phyloP scores from a whole-genome alignment of 768 basidiomycete species.

The Polyporus arcularius region DNA sequence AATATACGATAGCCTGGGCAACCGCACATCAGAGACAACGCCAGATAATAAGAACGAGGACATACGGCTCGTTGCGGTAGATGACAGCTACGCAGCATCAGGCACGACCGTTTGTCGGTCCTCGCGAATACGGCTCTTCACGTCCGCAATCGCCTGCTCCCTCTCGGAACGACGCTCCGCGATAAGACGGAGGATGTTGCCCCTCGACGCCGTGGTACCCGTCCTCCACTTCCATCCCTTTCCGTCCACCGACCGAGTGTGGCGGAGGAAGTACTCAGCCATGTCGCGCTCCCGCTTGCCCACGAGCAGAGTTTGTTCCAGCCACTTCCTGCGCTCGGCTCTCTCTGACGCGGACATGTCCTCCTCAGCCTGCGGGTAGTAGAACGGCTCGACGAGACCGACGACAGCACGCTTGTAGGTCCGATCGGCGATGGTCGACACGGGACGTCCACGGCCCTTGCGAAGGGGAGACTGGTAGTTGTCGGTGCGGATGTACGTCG shows the following conservation, averaged over 20 bases:
- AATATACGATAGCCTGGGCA: too few species aligned
- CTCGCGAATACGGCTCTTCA: constrained; percentile 33
- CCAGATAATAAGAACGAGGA: background rate
- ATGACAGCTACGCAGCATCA: background rate
- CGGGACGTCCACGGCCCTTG: constrained; percentile 22
- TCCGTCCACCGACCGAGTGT: constrained; percentile 8
- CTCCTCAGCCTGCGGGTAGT: constrained; percentile 81
- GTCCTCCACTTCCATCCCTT: constrained; percentile 41
- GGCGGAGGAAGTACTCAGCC: constrained; percentile 33
- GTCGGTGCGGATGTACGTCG: constrained; percentile 95
- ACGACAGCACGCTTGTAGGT: constrained; percentile 93
- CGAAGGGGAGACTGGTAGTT: constrained; percentile 70
- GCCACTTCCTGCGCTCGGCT: constrained; percentile 54
- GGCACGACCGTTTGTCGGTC: constrained; percentile 13
- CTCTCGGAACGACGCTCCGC: constrained; percentile 47
- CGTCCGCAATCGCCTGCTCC: constrained; percentile 40
- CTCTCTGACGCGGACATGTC: constrained; percentile 69
- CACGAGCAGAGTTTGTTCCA: constrained; percentile 57
- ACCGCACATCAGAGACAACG: too few species aligned
- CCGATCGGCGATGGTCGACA: constrained; percentile 32
- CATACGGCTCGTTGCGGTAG: background rate
- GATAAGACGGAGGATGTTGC: constrained; percentile 53
- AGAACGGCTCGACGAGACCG: constrained; percentile 90
- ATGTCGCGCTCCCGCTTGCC: constrained; percentile 21
- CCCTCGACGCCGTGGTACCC: constrained; percentile 39